A percentile compares a stretch with the other conserved stretches of the same genome.
phyloP scores from a whole-genome alignment of 148 eudicot species.

The Salicornia ramosissima region DNA sequence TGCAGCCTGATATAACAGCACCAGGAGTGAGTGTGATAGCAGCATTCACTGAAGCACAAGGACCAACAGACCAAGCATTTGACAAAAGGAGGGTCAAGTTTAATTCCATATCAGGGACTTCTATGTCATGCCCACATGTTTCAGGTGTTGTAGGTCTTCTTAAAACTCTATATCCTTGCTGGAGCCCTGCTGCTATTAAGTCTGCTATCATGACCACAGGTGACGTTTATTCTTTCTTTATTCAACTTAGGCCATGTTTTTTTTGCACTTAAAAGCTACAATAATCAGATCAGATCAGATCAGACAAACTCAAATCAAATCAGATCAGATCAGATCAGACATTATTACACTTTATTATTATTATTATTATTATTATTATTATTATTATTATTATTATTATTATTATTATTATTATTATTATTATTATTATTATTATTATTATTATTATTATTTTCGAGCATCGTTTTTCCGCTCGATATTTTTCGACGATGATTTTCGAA shows the following conservation, averaged over 20 bases:
- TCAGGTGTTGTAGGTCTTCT: constrained; percentile 81
- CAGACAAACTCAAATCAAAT: too few species aligned
- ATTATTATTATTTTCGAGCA: too few species aligned
- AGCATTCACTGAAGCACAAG: constrained; percentile 72
- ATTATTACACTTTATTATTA: too few species aligned
- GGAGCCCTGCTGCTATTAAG: constrained; percentile 90
- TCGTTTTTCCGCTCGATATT: too few species aligned
- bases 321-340: too few species aligned
- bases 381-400: too few species aligned
- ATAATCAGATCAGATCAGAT: too few species aligned
- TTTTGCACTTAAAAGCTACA: too few species aligned
- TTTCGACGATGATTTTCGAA: too few species aligned
- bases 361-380: too few species aligned
- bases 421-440: too few species aligned
- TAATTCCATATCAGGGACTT: constrained; percentile 80
- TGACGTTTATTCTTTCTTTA: constrained; percentile 9
- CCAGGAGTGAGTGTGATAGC: constrained; percentile 93
- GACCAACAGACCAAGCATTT: constrained; percentile 70
- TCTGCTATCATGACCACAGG: constrained; percentile 96
- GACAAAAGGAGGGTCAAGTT: constrained; percentile 64
- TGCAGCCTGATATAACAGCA: constrained; percentile 91
- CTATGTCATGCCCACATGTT: constrained; percentile 95
- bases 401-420: too few species aligned
- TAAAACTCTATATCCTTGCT: constrained; percentile 62
- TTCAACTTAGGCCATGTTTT: not conserved